Base-by-base conservation (phyloP, 768 basidiomycete genomes). In the Trametes gibbosa region DNA sequence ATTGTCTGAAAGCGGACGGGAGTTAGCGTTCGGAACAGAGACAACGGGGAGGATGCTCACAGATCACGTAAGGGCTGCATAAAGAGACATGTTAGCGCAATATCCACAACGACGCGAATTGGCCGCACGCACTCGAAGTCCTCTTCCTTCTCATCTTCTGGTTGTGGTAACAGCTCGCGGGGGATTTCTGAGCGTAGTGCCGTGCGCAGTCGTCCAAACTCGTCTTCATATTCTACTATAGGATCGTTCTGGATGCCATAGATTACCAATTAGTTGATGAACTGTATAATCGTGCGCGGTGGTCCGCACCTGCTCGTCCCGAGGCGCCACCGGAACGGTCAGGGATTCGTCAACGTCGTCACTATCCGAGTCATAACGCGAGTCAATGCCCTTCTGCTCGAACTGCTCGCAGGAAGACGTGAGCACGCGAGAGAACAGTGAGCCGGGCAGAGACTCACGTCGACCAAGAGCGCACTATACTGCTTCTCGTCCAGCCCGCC, bases 161-260 rank as follows among this genome's bases (percentile, higher is more conserved):
- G 59, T 34, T 76, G 68, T 9, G 76, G 76, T 5, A 83, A 68
- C 9, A 90, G 74, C 59, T 89, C 75, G 35, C 89, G 80, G 40
- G 92, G 92, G 0, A 94, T 81, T 66, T 94, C 89, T 13, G 92
- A 93, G 10, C 81, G 81, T 50, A 78, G 80, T 17, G 81, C 83
- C 0, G 81, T 89, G 59, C 90, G 77, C 39, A 83, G 65, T n/a
- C 92, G 84, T 35, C 92, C 92, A 68, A 91, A 92, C 67, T 94
- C 92, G 63, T 95, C 92, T 68, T 88, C 84, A 59, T 92, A 93
- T 70, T 94, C 92, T 5, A 93, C 78, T 29, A 92, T 74, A 12
- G 90, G 90, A 64, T 94, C 91, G 56, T 85, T 79, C 85, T 90
- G 56, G 1, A 51, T 2, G 24, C 19, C 14, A 9, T 54, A n/a